Evolutionary conservation across 192 early-diverging fungal genomes (phyloP), one percentile per base, ranked within the genome.

Genomic region (Allomyces javanicus): DNA sequence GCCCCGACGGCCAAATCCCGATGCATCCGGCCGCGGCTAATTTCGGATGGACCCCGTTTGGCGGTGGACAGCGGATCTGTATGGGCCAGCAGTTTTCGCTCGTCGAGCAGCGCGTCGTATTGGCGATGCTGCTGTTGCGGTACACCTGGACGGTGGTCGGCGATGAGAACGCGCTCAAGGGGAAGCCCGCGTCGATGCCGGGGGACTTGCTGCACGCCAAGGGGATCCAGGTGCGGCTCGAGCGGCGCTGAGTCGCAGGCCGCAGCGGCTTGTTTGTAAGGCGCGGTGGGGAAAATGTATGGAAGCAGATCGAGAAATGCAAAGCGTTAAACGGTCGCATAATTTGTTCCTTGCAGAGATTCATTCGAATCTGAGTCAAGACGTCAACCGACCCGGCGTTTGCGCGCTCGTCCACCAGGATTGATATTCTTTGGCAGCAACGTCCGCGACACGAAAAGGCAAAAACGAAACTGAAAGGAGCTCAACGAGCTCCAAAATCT

Each of bases 41-140:
- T n/a, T 58, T 21, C 50, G 12, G 17, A 12, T 70, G 69, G 69
- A 65, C 64, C 26, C 64, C 69, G n/a, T 70, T 70, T 27, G 69
- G 69, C 61, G 65, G 61, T 21, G 69, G 69, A 4, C 22, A 24
- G 19, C 64, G 24, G 4, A 62, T 65, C 62, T 70, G 69, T 62
- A 40, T 70, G 2, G 69, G 69, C 24, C 33, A 58, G 69, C 69
- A 66, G 65, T 70, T 70, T 6, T 61, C 45, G 24, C 55, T 70
- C 4, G 61, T 66, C n/a, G 69, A 70, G 62, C 64, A 65, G 65
- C 33, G 58, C 19, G 65, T 70, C 26, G 69, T 64, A 0, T 23
- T 70, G 40, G 64, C 69, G 12, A 44, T 66, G 64, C 7, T 70
- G 27, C 44, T 70, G 7, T 3, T 58, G 2, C 50, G 50, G 50